These are phyloP conservation scores for Volvox africanus DNA, from an alignment of 139 green algal species.

Conservation along the genomic window DNA sequence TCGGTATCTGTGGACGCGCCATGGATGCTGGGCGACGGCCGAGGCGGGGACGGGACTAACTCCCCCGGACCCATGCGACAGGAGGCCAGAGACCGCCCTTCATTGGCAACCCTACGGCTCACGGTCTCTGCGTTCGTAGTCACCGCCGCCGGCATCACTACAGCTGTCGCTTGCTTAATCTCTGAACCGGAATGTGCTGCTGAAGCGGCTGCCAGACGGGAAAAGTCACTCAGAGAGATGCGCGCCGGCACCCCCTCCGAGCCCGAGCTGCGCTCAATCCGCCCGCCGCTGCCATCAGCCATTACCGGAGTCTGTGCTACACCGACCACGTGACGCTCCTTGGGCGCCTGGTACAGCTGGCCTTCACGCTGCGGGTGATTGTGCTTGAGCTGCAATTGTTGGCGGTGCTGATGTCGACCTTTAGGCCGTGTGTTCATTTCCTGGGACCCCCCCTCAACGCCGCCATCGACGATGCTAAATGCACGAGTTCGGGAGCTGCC, in stretches of 20 bases:
- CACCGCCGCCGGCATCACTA: not conserved
- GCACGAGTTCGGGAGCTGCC: not conserved
- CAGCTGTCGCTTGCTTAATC: not conserved
- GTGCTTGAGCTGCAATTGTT: not conserved
- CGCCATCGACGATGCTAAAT: no score
- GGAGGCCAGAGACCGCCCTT: no score
- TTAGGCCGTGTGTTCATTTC: not conserved
- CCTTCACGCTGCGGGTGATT: not conserved
- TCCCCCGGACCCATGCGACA: no score
- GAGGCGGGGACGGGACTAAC: not conserved
- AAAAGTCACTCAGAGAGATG: conserved; percentile 29
- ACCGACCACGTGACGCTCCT: no score
- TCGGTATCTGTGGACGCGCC: not conserved
- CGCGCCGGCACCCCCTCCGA: not conserved
- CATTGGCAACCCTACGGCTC: no score
- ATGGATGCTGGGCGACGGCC: not conserved
- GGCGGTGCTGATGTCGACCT: not conserved
- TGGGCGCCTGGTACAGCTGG: not conserved
- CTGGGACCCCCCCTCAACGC: not conserved
- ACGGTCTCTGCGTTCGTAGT: no score
- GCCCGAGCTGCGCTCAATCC: not conserved
- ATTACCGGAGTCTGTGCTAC: not conserved
- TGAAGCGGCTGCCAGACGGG: not conserved
- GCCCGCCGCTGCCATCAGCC: not conserved
- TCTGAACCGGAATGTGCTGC: not conserved